These are phyloP conservation scores for Malassezia obtusa DNA, from an alignment of 1,284 basidiomycete genomes.

Conservation along the genomic window DNA sequence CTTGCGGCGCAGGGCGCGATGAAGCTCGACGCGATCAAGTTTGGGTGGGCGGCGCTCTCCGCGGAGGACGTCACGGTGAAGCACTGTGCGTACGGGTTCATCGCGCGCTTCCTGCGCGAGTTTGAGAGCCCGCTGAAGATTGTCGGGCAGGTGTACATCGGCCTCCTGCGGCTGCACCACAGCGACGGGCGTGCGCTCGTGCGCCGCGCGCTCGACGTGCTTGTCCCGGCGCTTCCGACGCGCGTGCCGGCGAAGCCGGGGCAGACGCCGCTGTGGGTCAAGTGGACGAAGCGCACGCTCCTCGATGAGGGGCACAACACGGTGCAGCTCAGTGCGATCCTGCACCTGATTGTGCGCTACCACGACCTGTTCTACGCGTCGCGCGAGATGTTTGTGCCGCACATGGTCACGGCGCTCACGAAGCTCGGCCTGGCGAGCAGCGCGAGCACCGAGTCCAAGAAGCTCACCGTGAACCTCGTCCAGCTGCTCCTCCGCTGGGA, in stretches of 20 bases:
- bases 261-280: conserved; percentile 76
- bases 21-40: conserved; percentile 89
- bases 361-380: conserved; percentile 86
- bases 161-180: conserved; percentile 71
- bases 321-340: conserved; percentile 75
- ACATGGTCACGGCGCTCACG: conserved; percentile 79
- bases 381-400: conserved; percentile 85
- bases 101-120: conserved; percentile 84
- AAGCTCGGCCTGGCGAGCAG: conserved; percentile 73
- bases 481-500: conserved; percentile 50
- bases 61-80: conserved; percentile 80
- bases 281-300: conserved; percentile 72
- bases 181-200: conserved; percentile 67
- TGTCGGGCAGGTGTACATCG: conserved; percentile 84
- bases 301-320: conserved; percentile 75
- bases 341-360: conserved; percentile 84
- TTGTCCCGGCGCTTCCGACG: conserved; percentile 72
- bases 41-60: conserved; percentile 80
- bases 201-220: conserved; percentile 76
- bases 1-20: conserved; percentile 59
- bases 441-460: conserved; percentile 64
- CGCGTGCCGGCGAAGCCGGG: conserved; percentile 49
- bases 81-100: conserved; percentile 83
- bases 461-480: conserved; percentile 51
- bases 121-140: conserved; percentile 90